Conservation (phyloP, 768 basidiomycete genomes). For the Collybiopsis luxurians region DNA sequence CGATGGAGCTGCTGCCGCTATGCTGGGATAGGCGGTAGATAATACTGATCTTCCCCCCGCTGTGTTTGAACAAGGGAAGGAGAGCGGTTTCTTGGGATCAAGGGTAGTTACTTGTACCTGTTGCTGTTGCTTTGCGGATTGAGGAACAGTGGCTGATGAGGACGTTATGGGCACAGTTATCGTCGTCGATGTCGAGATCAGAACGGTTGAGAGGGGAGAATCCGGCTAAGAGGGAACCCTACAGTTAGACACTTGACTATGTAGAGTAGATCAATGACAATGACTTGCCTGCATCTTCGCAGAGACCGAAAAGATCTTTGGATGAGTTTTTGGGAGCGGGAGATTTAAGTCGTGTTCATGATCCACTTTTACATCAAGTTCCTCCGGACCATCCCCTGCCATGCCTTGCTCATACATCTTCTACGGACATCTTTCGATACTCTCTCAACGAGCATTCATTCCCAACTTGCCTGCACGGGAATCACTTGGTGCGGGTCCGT, state of each 20-base stretch:
- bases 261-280: neutral
- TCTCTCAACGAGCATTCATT: no score
- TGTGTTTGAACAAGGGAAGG: constrained; percentile 54
- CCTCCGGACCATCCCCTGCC: neutral
- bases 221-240: constrained; percentile 39
- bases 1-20: neutral
- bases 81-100: constrained; percentile 54
- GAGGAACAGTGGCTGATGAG: constrained; percentile 7
- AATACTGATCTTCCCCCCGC: constrained; percentile 11
- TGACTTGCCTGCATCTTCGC: constrained; percentile 60
- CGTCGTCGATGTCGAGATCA: constrained; percentile 70
- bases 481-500: no score
- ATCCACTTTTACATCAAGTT: neutral
- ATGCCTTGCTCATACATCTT: no score
- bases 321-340: constrained; percentile 33
- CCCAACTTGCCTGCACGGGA: no score
- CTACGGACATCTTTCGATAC: no score
- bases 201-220: constrained; percentile 79
- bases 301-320: constrained; percentile 73
- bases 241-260: neutral
- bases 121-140: constrained; percentile 18
- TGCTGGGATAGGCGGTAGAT: neutral
- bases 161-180: constrained; percentile 7
- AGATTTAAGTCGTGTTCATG: constrained; percentile 4
- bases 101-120: constrained; percentile 35